Conservation (phyloP, 2,329 filamentous ascomycete genomes). For the Pleoardoris graminearum region DNA sequence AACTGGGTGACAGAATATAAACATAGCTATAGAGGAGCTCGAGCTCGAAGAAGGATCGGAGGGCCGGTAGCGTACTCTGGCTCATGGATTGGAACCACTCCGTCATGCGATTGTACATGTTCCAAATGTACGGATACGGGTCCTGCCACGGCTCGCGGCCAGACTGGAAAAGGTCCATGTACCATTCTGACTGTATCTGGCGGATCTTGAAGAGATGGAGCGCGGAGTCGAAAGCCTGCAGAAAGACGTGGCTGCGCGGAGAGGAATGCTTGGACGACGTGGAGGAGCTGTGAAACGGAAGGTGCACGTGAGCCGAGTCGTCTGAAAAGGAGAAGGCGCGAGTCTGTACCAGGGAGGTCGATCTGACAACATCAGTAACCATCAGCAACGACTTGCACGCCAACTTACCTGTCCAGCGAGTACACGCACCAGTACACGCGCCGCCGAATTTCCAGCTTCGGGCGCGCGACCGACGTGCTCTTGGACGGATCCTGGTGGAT, state of each 20-base stretch:
- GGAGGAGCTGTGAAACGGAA: constrained; percentile 60
- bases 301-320: constrained; percentile 79
- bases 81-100: constrained; percentile 83
- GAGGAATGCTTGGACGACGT: constrained; percentile 49
- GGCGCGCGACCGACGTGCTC: constrained; percentile 67
- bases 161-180: constrained; percentile 83
- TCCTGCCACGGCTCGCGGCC: constrained; percentile 70
- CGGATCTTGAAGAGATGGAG: constrained; percentile 80
- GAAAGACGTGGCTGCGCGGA: constrained; percentile 57
- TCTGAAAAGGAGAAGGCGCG: constrained; percentile 93
- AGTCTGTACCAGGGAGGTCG: constrained; percentile 85
- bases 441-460: constrained; percentile 74
- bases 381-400: background rate
- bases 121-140: constrained; percentile 72
- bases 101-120: constrained; percentile 73
- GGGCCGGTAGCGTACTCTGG: constrained; percentile 62
- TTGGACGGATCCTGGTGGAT: constrained; percentile 88
- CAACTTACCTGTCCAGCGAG: constrained; percentile 73
- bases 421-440: constrained; percentile 91
- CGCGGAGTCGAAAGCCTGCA: constrained; percentile 67
- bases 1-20: constrained; percentile 82
- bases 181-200: constrained; percentile 85
- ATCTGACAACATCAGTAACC: constrained; percentile 54
- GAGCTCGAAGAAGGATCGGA: constrained; percentile 79
- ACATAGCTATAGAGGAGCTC: constrained; percentile 91